Percentiles rank a stretch among this genome's conserved stretches.
Conservation (phyloP, 345 rosid genomes). For the Erodium maritimum region DNA sequence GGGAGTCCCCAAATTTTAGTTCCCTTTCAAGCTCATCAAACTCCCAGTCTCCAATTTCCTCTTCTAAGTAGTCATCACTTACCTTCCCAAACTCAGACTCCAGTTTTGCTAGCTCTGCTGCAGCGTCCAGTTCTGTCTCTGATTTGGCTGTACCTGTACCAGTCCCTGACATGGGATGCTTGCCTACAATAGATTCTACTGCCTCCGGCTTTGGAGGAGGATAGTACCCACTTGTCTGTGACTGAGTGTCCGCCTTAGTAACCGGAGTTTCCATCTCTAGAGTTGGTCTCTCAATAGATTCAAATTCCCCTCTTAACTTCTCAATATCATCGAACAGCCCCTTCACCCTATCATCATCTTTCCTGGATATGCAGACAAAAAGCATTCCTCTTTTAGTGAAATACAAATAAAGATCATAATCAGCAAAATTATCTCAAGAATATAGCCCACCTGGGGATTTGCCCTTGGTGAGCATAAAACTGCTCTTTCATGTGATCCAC, state of each 20-base stretch:
- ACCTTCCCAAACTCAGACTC: slow-evolving; percentile 32
- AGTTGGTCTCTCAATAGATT: slow-evolving; percentile 72
- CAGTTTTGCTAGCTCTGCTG: slow-evolving; percentile 22
- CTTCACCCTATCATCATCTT: slow-evolving; percentile 45
- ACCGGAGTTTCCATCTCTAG: slow-evolving; percentile 58
- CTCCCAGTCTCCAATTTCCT: slow-evolving; percentile 71
- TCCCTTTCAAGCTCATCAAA: slow-evolving; percentile 51
- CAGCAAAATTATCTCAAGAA: not conserved
- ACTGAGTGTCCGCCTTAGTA: slow-evolving; percentile 15
- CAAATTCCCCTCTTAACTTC: slow-evolving; percentile 58
- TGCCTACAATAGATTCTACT: slow-evolving; percentile 21
- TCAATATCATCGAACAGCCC: slow-evolving; percentile 72
- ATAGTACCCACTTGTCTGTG: slow-evolving; percentile 13
- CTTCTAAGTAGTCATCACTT: slow-evolving; percentile 25
- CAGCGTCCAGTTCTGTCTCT: slow-evolving; percentile 53
- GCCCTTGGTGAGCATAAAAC: slow-evolving; percentile 42
- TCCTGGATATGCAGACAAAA: slow-evolving; percentile 34
- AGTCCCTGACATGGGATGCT: slow-evolving; percentile 12
- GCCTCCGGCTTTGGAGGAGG: slow-evolving; percentile 8
- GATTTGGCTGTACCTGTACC: slow-evolving; percentile 14
- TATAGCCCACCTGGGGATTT: slow-evolving; percentile 14
- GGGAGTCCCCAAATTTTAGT: not conserved
- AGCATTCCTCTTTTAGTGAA: not conserved
- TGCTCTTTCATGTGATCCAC: slow-evolving; percentile 87
- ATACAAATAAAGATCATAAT: too few species aligned